Evolutionary conservation across 1,284 basidiomycete genomes (phyloP).

Genomic region (Fomitopsis schrenkii): DNA sequence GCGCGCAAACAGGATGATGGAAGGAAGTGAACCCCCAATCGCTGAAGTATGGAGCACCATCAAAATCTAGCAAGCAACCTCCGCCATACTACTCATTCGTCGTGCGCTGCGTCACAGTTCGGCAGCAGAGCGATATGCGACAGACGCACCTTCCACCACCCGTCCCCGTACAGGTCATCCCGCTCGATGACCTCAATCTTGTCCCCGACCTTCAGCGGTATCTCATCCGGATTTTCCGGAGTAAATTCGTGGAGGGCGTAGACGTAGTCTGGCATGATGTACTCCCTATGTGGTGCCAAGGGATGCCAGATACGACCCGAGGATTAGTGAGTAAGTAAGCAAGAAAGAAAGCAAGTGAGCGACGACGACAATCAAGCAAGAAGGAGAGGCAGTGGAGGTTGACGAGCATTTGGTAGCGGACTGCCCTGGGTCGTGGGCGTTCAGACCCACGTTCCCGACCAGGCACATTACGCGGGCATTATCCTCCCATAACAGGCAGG

Average conservation of each 20-base stretch:
- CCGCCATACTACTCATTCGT: not conserved
- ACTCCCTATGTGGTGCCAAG: not conserved
- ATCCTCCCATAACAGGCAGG: not conserved
- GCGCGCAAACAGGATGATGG: not conserved
- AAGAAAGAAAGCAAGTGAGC: not conserved
- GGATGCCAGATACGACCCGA: not conserved
- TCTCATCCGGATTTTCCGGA: constrained; percentile 94
- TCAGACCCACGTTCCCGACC: not conserved
- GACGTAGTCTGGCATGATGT: constrained; percentile 50
- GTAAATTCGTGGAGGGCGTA: constrained; percentile 84
- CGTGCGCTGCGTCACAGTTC: not conserved
- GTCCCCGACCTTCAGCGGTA: constrained; percentile 84
- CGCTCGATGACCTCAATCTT: constrained; percentile 88
- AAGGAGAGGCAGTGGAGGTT: not conserved
- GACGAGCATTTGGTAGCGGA: not conserved
- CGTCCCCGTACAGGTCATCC: constrained; percentile 92
- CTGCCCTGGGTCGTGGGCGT: not conserved
- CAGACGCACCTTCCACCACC: constrained; percentile 94
- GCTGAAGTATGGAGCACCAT: not conserved
- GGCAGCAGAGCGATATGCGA: not conserved
- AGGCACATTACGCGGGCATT: constrained; percentile 1
- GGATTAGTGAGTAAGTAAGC: not conserved
- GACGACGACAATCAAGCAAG: not conserved
- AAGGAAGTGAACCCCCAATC: not conserved
- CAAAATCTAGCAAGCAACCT: constrained; percentile 4